Base-by-base conservation (phyloP, 1,284 basidiomycete species). In the Phaffia rhodozyma region DNA sequence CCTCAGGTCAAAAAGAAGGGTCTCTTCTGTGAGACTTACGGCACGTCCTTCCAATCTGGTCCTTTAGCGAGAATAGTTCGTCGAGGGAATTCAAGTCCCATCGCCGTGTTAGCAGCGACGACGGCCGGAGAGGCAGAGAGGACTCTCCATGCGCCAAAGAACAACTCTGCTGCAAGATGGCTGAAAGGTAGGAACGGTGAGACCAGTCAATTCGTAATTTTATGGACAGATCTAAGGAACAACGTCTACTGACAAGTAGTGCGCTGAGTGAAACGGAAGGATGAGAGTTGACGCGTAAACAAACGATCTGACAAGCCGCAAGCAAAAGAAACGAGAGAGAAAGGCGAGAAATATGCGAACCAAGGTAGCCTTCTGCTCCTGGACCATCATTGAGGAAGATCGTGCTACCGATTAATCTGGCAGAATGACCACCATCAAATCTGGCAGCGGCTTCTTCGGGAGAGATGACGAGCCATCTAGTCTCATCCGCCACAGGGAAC, bases 331-430 rank as follows among this genome's bases (percentile, higher is more conserved):
- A 21, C 4, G 21, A 30, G 5, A 13, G 11, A 5, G 13, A 23
- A 21, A 13, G 13, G 21, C 3, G 5, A n/a, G 52, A 20, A 25
- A 1, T 6, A 50, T 9, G 53, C 59, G 20, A 13, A 65, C 63
- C 63, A 0, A 65, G 55, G 21, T 65, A 65, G n/a, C 63, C 63
- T 50, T 65, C 63, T n/a, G 55, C 50, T 5, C 63, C 63, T 5
- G 63, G 63, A 11, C 63, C 63, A 21, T 65, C 63, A 54, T 65
- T 65, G 48, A 65, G 57, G 55, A 65, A 65, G 38, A 65, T 48
- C 5, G 63, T 65, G n/a, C 55, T 47, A 11, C 63, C 63, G 20
- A 56, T 47, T 2, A 65, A 43, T 13, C 55, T 49, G 25, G 59
- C 63, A n/a, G 63, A 59, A 59, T 64, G 47, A 6, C 57, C 49